Percentiles rank a stretch among this genome's conserved stretches.
These are phyloP conservation scores for Paramyrothecium sp. DNA, from an alignment of 2,329 filamentous ascomycete genomes.

Conservation along the genomic window DNA sequence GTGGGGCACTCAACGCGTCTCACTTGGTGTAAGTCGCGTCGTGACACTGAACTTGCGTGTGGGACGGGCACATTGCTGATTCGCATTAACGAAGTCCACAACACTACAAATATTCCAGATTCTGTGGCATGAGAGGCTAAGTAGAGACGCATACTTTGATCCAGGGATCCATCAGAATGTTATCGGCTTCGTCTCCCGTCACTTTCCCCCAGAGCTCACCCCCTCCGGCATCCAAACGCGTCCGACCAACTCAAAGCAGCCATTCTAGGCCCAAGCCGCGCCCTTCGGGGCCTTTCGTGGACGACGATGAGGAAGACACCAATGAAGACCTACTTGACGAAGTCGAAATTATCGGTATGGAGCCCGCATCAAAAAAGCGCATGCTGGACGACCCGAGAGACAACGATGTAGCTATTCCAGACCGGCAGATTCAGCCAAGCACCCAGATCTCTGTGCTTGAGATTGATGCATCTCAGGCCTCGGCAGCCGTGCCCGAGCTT, in stretches of 20 bases:
- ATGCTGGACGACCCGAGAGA: conserved; percentile 24
- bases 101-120: no score
- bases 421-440: conserved; percentile 1
- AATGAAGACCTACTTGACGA: conserved; percentile 11
- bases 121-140: no score
- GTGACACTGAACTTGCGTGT: not conserved
- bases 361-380: conserved; percentile 26
- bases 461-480: conserved; percentile 2
- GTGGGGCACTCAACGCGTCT: conserved; percentile 17
- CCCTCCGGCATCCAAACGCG: conserved; percentile 31
- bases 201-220: conserved; percentile 52
- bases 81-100: no score
- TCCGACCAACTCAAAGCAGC: conserved; percentile 31
- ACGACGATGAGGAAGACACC: conserved; percentile 36
- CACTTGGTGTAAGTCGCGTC: conserved; percentile 24
- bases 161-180: conserved; percentile 43
- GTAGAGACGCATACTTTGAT: not conserved
- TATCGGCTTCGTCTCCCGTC: conserved; percentile 59
- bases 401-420: not conserved
- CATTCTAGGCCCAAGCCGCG: conserved; percentile 31
- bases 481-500: conserved; percentile 1
- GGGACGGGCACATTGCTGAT: not conserved
- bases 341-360: conserved; percentile 2
- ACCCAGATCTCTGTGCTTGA: conserved; percentile 1
- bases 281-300: conserved; percentile 34